Base-by-base conservation (phyloP, 2,329 filamentous ascomycete genomes). In the Periglandula ipomoeae region DNA sequence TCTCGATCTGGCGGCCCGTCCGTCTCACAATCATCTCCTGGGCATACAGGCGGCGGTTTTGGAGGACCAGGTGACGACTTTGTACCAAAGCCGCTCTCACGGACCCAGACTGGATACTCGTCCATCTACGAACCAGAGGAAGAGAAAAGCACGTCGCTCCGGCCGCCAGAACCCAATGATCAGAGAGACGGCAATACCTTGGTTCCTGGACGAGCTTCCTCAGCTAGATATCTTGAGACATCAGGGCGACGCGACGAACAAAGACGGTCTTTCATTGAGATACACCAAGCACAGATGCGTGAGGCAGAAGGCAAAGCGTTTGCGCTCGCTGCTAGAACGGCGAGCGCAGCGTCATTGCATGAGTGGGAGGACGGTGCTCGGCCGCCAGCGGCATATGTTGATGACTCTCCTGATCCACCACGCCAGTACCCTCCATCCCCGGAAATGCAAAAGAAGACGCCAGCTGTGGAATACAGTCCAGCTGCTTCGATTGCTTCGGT, bases 261-360 rank as follows among this genome's bases (percentile, higher is more conserved):
- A 40, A 70, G 78, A 45, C 73, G 70, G 50, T 81, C 78, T 0
- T 79, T 77, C 55, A 79, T 82, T 49, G 78, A 77, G 59, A 69
- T 70, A 17, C 77, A 77, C 54, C 76, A 73, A 58, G 78, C 78
- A 4, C 69, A 82, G 58, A 81, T 83, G 74, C 73, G 78, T 34
- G 66, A 75, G 56, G 78, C 75, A 5, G 81, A 84, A 59, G 80
- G 77, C 2, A 70, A 71, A 56, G 79, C 78, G 7, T 74, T 84
- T 53, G 71, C 77, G 7, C 70, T 76, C 50, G 77, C 77, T 43
- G 63, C 58, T 47, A 63, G 56, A 34, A 61, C 57, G 41, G 62
- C 60, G 52, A 68, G 60, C 50, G 61, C 59, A 17, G 62, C 64
- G 13, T 61, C 63, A 7, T 58, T 61, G 9, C 59, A 61, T 15